Conservation (phyloP, 495 filamentous ascomycete species). For the Lophium mytilinum region DNA sequence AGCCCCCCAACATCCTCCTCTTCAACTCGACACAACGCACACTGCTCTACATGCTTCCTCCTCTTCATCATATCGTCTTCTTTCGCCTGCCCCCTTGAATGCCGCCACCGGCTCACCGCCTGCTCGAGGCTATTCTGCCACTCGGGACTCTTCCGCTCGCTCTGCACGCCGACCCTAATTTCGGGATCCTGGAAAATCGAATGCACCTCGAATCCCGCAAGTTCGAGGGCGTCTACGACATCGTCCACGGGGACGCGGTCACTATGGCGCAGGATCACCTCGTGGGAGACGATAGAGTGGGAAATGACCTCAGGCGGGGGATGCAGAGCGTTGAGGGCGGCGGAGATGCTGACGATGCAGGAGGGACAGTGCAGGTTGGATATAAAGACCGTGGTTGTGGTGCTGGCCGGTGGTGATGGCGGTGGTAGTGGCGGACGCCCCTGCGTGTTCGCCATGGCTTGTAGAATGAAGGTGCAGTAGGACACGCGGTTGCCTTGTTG, state of each 20-base stretch:
- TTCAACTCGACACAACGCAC: conserved; percentile 21
- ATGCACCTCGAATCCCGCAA: conserved; percentile 28
- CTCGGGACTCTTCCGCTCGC: conserved; percentile 3
- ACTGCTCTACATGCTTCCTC: conserved; percentile 21
- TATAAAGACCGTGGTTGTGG: conserved; percentile 29
- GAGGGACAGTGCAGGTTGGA: conserved; percentile 56
- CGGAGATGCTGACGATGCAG: conserved; percentile 49
- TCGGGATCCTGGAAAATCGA: conserved; percentile 22
- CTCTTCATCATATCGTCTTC: conserved; percentile 11
- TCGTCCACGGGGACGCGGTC: conserved; percentile 11
- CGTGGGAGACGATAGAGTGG: conserved; percentile 49
- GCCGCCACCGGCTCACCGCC: conserved; percentile 18
- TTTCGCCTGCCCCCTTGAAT: not conserved
- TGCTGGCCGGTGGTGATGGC: not conserved
- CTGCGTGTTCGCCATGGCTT: not conserved
- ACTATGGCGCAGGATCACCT: conserved; percentile 37
- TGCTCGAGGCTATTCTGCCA: conserved; percentile 25
- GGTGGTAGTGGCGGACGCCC: not conserved
- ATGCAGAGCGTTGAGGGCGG: conserved; percentile 36
- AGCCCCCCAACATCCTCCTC: conserved; percentile 1
- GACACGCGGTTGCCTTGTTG: too few relatives aligned
- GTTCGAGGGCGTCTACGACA: conserved; percentile 22
- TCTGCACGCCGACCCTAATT: not conserved
- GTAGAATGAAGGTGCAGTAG: not conserved
- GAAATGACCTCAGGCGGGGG: conserved; percentile 43